Evolutionary conservation across 179 eudicot genomes (phyloP), one percentile per base, ranked within the genome.

Genomic region (Carnegiea gigantea): DNA sequence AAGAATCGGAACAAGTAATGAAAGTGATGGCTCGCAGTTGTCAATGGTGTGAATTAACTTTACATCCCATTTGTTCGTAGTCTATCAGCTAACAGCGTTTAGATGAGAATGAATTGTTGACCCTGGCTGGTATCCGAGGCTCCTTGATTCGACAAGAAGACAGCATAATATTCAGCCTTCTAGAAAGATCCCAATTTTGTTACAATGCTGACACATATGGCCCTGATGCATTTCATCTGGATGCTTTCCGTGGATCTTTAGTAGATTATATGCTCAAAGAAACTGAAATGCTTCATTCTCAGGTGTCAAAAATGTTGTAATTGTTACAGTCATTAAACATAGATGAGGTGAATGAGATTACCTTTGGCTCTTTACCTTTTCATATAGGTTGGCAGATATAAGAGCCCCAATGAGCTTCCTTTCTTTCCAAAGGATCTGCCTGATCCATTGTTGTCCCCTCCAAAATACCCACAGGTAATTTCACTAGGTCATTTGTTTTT

Each of bases 61-160:
- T 59, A 46, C n/a, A 62, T 44, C 57, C 48, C 59, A 20, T 36
- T 48, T 53, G 20, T 72, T 2, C 82, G 79, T 79, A 88, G 88
- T 23, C 60, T 53, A 26, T 71, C 76, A 24, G 40, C 83, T 82
- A 90, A 80, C 79, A 81, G 44, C 90, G 98, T 84, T 68, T 92
- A 21, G 99, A 46, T 10, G 10, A 87, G 88, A 95, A 90, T 70
- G 83, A 90, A 79, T 88, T 86, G 87, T 88, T 92, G 84, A 94
- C 97, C 24, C 88, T 95, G 17, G 98, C 90, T 8, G 95, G 92
- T 46, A 95, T 95, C 36, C 88, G 99, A 40, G 85, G 83, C 83
- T 94, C 97, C 59, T 87, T 95, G 53, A 92, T 95, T 75, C 94
- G 96, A 30, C 99, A 95, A 84, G 99, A 94, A 83, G 99, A 95